Base-by-base conservation (phyloP, 1,284 basidiomycete species). In the Boletus smithii region DNA sequence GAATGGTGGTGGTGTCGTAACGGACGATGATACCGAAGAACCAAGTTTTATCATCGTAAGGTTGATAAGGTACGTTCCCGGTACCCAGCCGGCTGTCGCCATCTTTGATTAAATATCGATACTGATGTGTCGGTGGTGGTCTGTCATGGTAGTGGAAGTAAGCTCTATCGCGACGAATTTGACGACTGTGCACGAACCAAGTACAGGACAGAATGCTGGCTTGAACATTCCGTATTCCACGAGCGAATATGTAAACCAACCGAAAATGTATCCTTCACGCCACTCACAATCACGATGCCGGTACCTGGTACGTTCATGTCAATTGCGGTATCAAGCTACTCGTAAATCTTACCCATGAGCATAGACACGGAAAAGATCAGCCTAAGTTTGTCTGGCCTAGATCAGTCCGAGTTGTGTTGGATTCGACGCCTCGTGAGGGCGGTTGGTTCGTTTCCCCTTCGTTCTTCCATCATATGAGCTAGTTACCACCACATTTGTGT, bases 181-280 rank as follows among this genome's bases (percentile, higher is more conserved):
- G 75, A 80, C 42, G 66, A 69, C 11, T 24, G 38, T 1, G 57
- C 71, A 51, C 74, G 75, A 33, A 47, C 53, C 0, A 83, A 81
- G 57, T 87, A 81, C 58, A 74, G 88, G 33, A 91, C 88, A 0
- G 88, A 91, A 61, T 91, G 86, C 57, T 91, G 88, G 88, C 70
- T 91, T 0, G 88, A 91, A 63, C 76, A 77, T 42, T 91, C 85
- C 54, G 72, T 90, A 11, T 84, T 77, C 46, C 79, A 81, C 52
- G 81, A 85, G 37, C 73, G 77, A 13, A 68, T 90, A 46, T 84
- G 82, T 60, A 60, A 64, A 16, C 68, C 75, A 0, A 74, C 77
- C 2, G 82, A 85, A 38, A 81, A 88, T 54, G 61, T 83, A 10
- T 73, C 78, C 0, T 89, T 85, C 55, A 63, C 65, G 1, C 88